Evolutionary conservation across 192 early-diverging fungal genomes (phyloP).

Genomic region (Gaertneriomyces semiglobifer): DNA sequence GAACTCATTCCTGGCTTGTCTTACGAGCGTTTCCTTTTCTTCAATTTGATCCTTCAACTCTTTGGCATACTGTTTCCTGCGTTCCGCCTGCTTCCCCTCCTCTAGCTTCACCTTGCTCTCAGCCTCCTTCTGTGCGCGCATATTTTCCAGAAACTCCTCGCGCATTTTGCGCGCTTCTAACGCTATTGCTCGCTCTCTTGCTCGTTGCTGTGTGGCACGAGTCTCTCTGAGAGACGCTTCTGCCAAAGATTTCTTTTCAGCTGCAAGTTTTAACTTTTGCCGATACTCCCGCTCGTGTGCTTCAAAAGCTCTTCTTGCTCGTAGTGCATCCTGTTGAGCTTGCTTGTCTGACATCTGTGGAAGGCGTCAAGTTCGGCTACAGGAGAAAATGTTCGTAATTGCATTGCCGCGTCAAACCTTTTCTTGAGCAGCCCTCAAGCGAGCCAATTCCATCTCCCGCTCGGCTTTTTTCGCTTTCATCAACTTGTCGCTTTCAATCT

Average conservation of each 20-base stretch:
- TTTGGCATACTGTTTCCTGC: slow-evolving; percentile 47
- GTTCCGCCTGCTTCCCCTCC: slow-evolving; percentile 35
- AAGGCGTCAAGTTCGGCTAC: not conserved
- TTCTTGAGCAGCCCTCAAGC: slow-evolving; percentile 56
- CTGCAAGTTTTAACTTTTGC: slow-evolving; percentile 41
- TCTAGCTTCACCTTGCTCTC: slow-evolving; percentile 45
- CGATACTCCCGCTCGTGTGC: slow-evolving; percentile 61
- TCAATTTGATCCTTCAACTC: slow-evolving; percentile 51
- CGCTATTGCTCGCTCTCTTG: slow-evolving; percentile 56
- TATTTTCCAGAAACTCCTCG: slow-evolving; percentile 53
- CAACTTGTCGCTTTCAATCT: slow-evolving; percentile 50
- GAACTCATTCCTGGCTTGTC: slow-evolving; percentile 53
- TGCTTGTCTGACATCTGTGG: slow-evolving; percentile 55
- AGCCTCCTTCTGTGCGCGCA: slow-evolving; percentile 44
- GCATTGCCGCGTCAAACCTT: slow-evolving; percentile 24
- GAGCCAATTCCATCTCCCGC: slow-evolving; percentile 50
- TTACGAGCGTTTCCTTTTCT: slow-evolving; percentile 44
- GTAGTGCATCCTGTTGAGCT: slow-evolving; percentile 54
- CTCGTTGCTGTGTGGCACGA: slow-evolving; percentile 47
- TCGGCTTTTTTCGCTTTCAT: slow-evolving; percentile 48
- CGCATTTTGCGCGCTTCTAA: slow-evolving; percentile 55
- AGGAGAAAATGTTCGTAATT: not conserved
- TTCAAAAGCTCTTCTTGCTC: slow-evolving; percentile 53
- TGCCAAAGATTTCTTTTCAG: slow-evolving; percentile 36
- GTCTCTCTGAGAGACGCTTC: slow-evolving; percentile 45